These are phyloP conservation scores for Hansenula anomala DNA, from an alignment of 1,139 yeast species.

Conservation along the genomic window DNA sequence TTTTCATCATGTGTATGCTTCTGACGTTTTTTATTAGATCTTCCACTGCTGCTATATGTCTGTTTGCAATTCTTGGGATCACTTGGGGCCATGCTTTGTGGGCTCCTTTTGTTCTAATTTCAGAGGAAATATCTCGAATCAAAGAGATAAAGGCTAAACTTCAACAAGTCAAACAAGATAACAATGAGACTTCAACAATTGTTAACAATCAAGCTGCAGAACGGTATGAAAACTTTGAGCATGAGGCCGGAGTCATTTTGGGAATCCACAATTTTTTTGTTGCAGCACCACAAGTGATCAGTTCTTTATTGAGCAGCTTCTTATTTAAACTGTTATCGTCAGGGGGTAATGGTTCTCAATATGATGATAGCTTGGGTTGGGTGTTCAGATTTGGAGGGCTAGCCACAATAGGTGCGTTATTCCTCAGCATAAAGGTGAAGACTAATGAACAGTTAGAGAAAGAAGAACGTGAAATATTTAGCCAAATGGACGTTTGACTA, in stretches of 20 bases:
- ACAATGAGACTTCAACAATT: no score
- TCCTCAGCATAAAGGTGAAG: constrained; percentile 30
- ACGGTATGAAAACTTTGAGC: constrained; percentile 31
- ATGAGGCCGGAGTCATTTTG: constrained; percentile 42
- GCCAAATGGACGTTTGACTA: not conserved
- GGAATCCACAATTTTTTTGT: constrained; percentile 47
- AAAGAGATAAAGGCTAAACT: constrained; percentile 29
- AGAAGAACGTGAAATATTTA: constrained; percentile 23
- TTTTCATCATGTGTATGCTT: constrained; percentile 35
- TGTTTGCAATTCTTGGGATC: constrained; percentile 40
- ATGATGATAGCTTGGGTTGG: constrained; percentile 40
- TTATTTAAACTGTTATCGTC: constrained; percentile 29
- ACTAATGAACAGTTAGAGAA: constrained; percentile 27
- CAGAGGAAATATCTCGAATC: constrained; percentile 43
- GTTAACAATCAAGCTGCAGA: constrained; percentile 5
- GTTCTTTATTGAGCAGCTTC: constrained; percentile 36
- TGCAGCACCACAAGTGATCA: constrained; percentile 43
- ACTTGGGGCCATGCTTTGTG: constrained; percentile 49
- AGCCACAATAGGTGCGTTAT: constrained; percentile 36
- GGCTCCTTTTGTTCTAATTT: constrained; percentile 46
- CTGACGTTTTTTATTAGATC: constrained; percentile 35
- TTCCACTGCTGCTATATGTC: constrained; percentile 32
- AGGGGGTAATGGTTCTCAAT: constrained; percentile 12
- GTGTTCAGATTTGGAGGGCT: constrained; percentile 43
- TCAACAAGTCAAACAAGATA: constrained; percentile 13